phyloP scores from a whole-genome alignment of 1,139 yeast genomes.

The Suhomyces bolitotheri region DNA sequence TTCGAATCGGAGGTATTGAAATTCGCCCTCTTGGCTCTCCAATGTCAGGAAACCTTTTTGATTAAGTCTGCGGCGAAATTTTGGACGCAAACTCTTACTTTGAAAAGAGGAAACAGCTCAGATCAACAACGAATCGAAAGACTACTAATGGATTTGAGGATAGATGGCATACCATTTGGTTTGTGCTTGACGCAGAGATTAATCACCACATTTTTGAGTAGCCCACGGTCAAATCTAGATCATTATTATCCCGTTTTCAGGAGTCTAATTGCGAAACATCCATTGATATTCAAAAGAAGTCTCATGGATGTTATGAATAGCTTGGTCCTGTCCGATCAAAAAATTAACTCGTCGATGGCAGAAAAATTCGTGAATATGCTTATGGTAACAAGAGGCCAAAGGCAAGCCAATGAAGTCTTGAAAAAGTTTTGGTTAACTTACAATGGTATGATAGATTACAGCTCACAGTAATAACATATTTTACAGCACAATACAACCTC shows the following conservation, averaged over 20 bases:
- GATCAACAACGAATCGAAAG: conserved; percentile 44
- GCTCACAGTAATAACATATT: conserved; percentile 8
- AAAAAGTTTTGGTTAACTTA: conserved; percentile 64
- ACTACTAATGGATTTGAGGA: conserved; percentile 27
- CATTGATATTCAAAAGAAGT: conserved; percentile 51
- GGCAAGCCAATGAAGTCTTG: conserved; percentile 56
- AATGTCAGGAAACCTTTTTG: conserved; percentile 63
- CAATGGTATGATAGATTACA: conserved; percentile 52
- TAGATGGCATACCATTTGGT: conserved; percentile 35
- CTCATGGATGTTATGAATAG: conserved; percentile 21
- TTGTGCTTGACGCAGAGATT: conserved; percentile 31
- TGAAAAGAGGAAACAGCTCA: conserved; percentile 52
- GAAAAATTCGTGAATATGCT: conserved; percentile 53
- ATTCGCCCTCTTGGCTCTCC: conserved; percentile 47
- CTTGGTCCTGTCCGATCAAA: conserved; percentile 13
- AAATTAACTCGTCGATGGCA: background rate
- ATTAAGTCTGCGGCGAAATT: conserved; percentile 62
- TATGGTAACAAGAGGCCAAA: conserved; percentile 62
- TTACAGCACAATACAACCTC: conserved; percentile 8
- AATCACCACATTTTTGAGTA: conserved; percentile 38
- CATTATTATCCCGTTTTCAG: conserved; percentile 57
- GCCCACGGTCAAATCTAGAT: conserved; percentile 65
- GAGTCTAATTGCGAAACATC: conserved; percentile 52
- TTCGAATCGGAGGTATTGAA: conserved; percentile 40
- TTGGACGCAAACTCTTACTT: conserved; percentile 59